phyloP scores from a whole-genome alignment of 805 yeast species.

The Danielozyma ontarioensis region DNA sequence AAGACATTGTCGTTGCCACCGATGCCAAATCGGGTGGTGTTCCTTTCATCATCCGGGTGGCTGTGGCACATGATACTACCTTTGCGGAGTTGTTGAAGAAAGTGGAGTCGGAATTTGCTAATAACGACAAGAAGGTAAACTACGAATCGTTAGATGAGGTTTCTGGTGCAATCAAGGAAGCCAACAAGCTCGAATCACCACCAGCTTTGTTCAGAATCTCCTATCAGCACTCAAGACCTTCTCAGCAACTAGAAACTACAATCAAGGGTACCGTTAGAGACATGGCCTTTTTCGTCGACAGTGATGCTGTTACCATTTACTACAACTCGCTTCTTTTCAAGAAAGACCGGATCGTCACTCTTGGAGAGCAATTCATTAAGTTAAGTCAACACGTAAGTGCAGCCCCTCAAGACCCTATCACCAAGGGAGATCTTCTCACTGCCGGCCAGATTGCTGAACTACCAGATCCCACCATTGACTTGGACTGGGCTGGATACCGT shows the following conservation, averaged over 20 bases:
- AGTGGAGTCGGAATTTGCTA: constrained; percentile 38
- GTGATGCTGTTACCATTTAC: constrained; percentile 38
- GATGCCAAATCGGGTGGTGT: constrained; percentile 36
- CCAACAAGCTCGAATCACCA: constrained; percentile 47
- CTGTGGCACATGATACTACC: constrained; percentile 48
- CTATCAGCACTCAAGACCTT: constrained; percentile 41
- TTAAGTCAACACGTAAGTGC: constrained; percentile 33
- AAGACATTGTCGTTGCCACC: constrained; percentile 84
- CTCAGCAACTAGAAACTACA: constrained; percentile 40
- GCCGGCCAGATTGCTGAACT: constrained; percentile 51
- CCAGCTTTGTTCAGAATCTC: constrained; percentile 64
- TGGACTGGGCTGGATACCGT: constrained; percentile 87
- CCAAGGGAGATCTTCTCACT: constrained; percentile 67
- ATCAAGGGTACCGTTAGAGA: constrained; percentile 59
- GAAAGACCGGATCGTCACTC: constrained; percentile 57
- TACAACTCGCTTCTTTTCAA: constrained; percentile 77
- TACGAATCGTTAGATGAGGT: constrained; percentile 48
- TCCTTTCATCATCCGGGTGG: constrained; percentile 60
- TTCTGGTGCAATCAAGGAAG: constrained; percentile 43
- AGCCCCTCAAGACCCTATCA: constrained; percentile 40
- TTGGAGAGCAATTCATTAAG: constrained; percentile 69
- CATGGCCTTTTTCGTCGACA: constrained; percentile 46
- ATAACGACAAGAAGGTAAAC: constrained; percentile 33
- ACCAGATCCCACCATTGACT: constrained; percentile 83
- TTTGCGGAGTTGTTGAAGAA: constrained; percentile 50